A percentile compares a stretch with the other conserved stretches of the same genome.
Conservation (phyloP, 164 flowering plant species). For the Vitis cinerea region DNA sequence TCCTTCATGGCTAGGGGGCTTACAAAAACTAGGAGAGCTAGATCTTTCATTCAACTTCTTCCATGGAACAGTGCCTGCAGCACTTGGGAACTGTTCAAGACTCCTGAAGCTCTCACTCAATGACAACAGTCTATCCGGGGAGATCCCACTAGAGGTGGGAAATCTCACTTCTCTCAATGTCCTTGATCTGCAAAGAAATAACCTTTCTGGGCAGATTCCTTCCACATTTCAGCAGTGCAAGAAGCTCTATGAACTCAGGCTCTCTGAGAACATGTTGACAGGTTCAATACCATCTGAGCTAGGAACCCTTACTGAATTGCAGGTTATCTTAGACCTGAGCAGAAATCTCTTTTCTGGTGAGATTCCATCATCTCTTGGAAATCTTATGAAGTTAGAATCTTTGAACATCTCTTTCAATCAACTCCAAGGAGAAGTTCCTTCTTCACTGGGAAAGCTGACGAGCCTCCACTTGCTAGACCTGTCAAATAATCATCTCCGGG, state of each 20-base stretch:
- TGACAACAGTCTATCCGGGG: conserved; percentile 63
- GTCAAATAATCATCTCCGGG: conserved; percentile 71
- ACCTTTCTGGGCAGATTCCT: conserved; percentile 76
- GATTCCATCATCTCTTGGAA: conserved; percentile 77
- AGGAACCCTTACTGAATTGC: conserved; percentile 68
- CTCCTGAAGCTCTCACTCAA: conserved; percentile 72
- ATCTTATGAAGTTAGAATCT: conserved; percentile 68
- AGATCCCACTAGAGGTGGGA: conserved; percentile 73
- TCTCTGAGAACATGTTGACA: conserved; percentile 58
- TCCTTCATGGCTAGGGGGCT: conserved; percentile 69
- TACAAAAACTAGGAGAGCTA: conserved; percentile 69
- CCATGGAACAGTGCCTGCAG: conserved; percentile 58
- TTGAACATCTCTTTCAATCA: conserved; percentile 76
- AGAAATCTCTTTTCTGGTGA: conserved; percentile 57
- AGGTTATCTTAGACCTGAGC: conserved; percentile 77
- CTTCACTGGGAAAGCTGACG: conserved; percentile 63
- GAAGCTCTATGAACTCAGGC: conserved; percentile 78
- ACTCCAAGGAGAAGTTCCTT: conserved; percentile 65
- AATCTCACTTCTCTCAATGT: conserved; percentile 70
- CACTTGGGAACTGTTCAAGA: conserved; percentile 64
- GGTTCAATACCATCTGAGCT: conserved; percentile 74
- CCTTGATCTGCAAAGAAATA: conserved; percentile 66
- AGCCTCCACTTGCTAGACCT: conserved; percentile 76
- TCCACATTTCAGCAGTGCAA: conserved; percentile 56
- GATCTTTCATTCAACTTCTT: conserved; percentile 76